Evolutionary conservation across 2,329 filamentous ascomycete species (phyloP).

Genomic region (Sodiomyces alkalinus): DNA sequence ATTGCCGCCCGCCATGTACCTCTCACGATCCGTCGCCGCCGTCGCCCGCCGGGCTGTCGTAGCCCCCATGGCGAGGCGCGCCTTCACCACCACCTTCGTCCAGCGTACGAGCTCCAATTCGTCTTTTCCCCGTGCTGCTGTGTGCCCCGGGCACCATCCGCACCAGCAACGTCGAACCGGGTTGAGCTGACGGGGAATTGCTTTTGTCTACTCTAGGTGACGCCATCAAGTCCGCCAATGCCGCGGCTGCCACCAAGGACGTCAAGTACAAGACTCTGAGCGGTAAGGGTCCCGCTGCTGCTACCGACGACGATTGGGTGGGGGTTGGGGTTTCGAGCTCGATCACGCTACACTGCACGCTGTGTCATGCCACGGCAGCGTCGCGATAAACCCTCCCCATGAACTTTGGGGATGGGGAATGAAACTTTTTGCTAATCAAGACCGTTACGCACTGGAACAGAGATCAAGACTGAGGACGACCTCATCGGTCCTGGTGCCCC

Average conservation of each 20-base stretch:
- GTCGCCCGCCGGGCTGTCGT: conserved; percentile 45
- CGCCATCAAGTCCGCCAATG: conserved; percentile 23
- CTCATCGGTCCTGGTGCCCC: conserved; percentile 71
- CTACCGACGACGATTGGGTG: conserved; percentile 4
- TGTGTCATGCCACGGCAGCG: conserved; percentile 2
- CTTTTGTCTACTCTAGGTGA: conserved; percentile 15
- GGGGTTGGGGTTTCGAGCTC: conserved; percentile 1
- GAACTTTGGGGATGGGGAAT: not conserved
- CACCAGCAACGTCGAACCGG: not conserved
- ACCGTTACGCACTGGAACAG: conserved; percentile 41
- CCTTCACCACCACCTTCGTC: conserved; percentile 43
- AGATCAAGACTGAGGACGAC: conserved; percentile 70
- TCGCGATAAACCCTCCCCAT: conserved; percentile 1
- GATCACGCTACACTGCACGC: not conserved
- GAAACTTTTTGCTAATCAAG: conserved; percentile 3
- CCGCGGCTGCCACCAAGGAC: conserved; percentile 3
- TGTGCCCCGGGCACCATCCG: conserved; percentile 1
- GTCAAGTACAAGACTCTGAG: conserved; percentile 29
- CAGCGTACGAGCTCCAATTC: conserved; percentile 34
- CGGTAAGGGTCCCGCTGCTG: conserved; percentile 22
- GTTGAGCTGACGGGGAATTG: conserved; percentile 1
- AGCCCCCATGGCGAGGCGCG: conserved; percentile 37
- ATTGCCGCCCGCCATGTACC: conserved; percentile 35
- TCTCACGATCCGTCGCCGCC: conserved; percentile 46
- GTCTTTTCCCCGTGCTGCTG: conserved; percentile 4